These are phyloP conservation scores for Deakozyma indianensis DNA, from an alignment of 805 yeast genomes.

Conservation along the genomic window DNA sequence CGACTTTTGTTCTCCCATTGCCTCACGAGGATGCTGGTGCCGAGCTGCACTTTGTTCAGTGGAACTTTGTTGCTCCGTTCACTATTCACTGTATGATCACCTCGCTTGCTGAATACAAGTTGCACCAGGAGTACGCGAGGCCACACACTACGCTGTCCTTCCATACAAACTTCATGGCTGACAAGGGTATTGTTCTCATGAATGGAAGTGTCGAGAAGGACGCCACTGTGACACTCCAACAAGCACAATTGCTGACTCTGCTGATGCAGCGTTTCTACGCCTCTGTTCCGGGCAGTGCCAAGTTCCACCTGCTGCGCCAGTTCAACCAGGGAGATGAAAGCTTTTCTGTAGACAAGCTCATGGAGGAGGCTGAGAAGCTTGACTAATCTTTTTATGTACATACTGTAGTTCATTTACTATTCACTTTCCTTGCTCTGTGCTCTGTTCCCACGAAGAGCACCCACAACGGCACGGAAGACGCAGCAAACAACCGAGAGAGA, in stretches of 20 bases:
- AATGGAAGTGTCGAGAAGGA: conserved; percentile 73
- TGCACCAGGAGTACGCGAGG: conserved; percentile 81
- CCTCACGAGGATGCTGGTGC: conserved; percentile 38
- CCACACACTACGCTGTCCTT: conserved; percentile 88
- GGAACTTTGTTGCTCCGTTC: conserved; percentile 75
- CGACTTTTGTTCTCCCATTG: conserved; percentile 79
- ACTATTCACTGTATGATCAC: conserved; percentile 87
- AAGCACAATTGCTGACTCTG: conserved; percentile 52
- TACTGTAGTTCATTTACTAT: no score
- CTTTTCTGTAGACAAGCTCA: conserved; percentile 55
- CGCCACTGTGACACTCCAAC: conserved; percentile 48
- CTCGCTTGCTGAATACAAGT: conserved; percentile 78
- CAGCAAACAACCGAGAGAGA: no score
- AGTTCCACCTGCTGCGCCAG: conserved; percentile 45
- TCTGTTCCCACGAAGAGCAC: no score
- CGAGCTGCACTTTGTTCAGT: conserved; percentile 87
- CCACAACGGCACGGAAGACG: no score
- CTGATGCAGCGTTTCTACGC: conserved; percentile 40
- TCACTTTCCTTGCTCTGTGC: no score
- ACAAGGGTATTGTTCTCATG: conserved; percentile 61
- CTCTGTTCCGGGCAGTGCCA: conserved; percentile 27
- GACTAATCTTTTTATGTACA: conserved; percentile 24
- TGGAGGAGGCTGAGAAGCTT: conserved; percentile 59
- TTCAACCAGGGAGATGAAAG: conserved; percentile 56
- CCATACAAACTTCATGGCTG: conserved; percentile 56